These are phyloP conservation scores for Emmonsiellopsis sp. DNA, from an alignment of 2,329 filamentous ascomycete genomes.

Conservation along the genomic window DNA sequence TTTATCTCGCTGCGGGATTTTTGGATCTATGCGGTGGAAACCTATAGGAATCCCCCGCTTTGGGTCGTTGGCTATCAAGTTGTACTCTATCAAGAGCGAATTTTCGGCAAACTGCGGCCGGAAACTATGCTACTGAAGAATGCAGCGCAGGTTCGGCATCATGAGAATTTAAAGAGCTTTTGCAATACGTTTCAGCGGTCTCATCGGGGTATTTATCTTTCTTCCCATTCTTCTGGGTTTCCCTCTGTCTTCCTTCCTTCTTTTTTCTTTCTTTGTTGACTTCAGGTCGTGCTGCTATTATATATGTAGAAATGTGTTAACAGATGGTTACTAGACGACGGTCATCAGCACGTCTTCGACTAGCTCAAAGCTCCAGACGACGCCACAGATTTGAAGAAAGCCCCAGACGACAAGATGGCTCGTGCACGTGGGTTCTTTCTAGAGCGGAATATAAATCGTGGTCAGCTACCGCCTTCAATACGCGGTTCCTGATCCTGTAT, in stretches of 20 bases:
- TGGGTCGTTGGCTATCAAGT: slow-evolving; percentile 2
- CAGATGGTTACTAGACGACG: background rate
- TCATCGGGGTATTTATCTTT: background rate
- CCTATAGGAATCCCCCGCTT: slow-evolving; percentile 3
- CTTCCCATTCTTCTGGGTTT: background rate
- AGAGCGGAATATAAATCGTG: slow-evolving; percentile 5
- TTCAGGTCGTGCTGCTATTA: background rate
- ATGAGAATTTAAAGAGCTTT: slow-evolving; percentile 3
- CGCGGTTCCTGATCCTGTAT: slow-evolving; percentile 2
- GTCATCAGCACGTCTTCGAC: slow-evolving; percentile 1
- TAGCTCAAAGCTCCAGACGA: slow-evolving; percentile 4
- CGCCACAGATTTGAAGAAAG: background rate
- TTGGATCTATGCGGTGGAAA: slow-evolving; percentile 5
- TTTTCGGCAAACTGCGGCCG: slow-evolving; percentile 1
- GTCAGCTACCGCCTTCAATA: background rate
- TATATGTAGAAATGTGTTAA: background rate
- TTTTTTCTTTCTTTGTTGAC: background rate
- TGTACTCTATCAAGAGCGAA: slow-evolving; percentile 3
- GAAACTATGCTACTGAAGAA: slow-evolving; percentile 1
- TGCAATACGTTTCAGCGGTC: slow-evolving; percentile 2
- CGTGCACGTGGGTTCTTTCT: background rate
- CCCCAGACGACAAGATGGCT: slow-evolving; percentile 1
- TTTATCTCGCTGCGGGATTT: slow-evolving; percentile 2
- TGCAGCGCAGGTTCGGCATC: slow-evolving; percentile 4
- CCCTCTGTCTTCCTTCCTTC: background rate